Base-by-base conservation (phyloP, 495 filamentous ascomycete genomes). In the Hypoxylon subgilvum region DNA sequence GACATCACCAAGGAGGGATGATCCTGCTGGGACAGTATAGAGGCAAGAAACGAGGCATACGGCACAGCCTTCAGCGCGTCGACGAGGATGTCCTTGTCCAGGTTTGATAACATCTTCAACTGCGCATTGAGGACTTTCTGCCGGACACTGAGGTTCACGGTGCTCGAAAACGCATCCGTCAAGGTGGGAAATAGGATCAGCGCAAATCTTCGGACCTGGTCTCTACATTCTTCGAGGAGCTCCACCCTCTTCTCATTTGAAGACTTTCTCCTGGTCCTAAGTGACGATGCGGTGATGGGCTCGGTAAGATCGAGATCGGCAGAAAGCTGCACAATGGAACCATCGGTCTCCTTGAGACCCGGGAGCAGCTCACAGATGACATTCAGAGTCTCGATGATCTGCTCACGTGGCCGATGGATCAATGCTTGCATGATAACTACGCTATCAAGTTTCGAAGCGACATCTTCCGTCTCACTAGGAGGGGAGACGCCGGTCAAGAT, bases 361-460 rank as follows among this genome's bases (percentile, higher is more conserved):
- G 95, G 95, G 19, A 99, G 81, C 12, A 99, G 81, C 76, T 97
- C 95, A 75, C 95, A 97, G 58, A 97, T 92, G 51, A 99, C 92
- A 71, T 96, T 97, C 50, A 99, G 83, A 3, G 95, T 96, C 76
- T 99, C 95, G 65, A 90, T 92, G 19, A 99, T 88, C 70, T 97
- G 95, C 66, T 99, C 94, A 36, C 91, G 85, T n/a, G 94, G 94
- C 27, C 92, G 84, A 67, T 97, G 95, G 47, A 99, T 96, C 63
- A 99, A 75, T 23, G 94, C 92, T 69, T 99, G 94, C 95, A 99
- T 97, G 72, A 97, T 92, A 41, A 99, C 85, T 21, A 97, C 93
- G 68, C 90, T 96, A 74, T 97, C 93, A 67, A 97, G 91, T 73
- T 94, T 96, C 18, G 82, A 83, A n/a, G 89, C 88, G 23, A 90